phyloP scores from a whole-genome alignment of 2,329 filamentous ascomycete genomes.

The Aaosphaeria pasadenensis region DNA sequence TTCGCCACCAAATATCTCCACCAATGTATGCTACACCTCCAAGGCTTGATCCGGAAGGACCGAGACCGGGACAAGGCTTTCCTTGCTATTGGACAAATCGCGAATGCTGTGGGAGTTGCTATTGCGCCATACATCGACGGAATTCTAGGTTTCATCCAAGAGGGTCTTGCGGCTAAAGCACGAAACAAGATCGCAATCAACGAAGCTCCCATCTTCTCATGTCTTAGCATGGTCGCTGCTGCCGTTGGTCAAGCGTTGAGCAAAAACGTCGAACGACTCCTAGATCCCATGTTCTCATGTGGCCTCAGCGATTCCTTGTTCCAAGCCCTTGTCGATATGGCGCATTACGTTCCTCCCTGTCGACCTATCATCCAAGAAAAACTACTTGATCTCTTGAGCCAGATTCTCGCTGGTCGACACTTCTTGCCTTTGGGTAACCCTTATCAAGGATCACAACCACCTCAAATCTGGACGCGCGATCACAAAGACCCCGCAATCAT shows the following conservation, averaged over 20 bases:
- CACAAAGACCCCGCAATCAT: constrained; percentile 79
- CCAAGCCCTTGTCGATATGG: constrained; percentile 96
- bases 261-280: constrained; percentile 95
- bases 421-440: constrained; percentile 92
- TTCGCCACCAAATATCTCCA: constrained; percentile 87
- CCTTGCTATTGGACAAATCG: constrained; percentile 91
- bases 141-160: constrained; percentile 88
- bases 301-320: constrained; percentile 91
- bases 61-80: constrained; percentile 90
- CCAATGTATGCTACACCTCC: constrained; percentile 95
- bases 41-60: constrained; percentile 89
- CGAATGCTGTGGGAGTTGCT: constrained; percentile 90
- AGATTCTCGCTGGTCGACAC: constrained; percentile 86
- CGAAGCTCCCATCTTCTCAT: constrained; percentile 85
- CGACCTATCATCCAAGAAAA: constrained; percentile 92
- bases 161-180: constrained; percentile 81
- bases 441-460: constrained; percentile 75
- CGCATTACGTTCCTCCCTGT: constrained; percentile 95
- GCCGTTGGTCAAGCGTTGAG: constrained; percentile 94
- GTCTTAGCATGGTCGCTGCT: constrained; percentile 92
- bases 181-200: constrained; percentile 56
- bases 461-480: constrained; percentile 83
- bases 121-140: constrained; percentile 95
- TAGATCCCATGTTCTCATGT: constrained; percentile 96
- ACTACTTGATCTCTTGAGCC: constrained; percentile 88